Evolutionary conservation across 352 stramenopile genomes (phyloP).

Genomic region (Globisporangium acanthophoron): DNA sequence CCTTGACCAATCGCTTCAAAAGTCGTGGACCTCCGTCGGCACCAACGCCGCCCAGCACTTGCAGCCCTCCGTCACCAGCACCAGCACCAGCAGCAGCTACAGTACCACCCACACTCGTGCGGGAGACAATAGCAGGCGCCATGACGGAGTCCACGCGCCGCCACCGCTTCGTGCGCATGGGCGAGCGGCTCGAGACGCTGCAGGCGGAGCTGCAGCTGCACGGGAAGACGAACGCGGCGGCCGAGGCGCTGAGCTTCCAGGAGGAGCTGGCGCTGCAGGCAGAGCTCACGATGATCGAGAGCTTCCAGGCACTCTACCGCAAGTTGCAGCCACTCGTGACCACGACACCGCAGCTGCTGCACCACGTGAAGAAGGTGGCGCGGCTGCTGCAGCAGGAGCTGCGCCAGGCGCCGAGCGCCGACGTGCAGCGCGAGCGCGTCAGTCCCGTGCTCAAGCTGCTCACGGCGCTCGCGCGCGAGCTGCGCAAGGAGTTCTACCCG

Average conservation of each 20-base stretch:
- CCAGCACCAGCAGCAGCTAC: not conserved
- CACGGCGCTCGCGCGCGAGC: slow-evolving; percentile 71
- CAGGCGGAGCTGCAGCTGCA: slow-evolving; percentile 78
- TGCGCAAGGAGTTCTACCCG: slow-evolving; percentile 85
- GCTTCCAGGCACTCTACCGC: slow-evolving; percentile 71
- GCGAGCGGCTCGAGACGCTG: slow-evolving; percentile 73
- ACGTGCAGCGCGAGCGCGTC: slow-evolving; percentile 71
- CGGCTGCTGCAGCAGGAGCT: slow-evolving; percentile 57
- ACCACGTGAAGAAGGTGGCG: slow-evolving; percentile 75
- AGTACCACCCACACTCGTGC: not conserved
- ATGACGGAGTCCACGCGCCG: slow-evolving; percentile 45
- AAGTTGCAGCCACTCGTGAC: slow-evolving; percentile 65
- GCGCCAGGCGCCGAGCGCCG: slow-evolving; percentile 30
- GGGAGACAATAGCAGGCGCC: not conserved
- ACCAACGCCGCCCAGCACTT: not conserved
- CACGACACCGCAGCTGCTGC: slow-evolving; percentile 78
- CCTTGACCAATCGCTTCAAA: not conserved
- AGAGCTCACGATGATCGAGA: slow-evolving; percentile 81
- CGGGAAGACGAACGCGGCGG: slow-evolving; percentile 68
- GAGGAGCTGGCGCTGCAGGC: slow-evolving; percentile 75
- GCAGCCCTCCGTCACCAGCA: not conserved
- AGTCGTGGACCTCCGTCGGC: too few relatives aligned
- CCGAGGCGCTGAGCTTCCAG: slow-evolving; percentile 68
- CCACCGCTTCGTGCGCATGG: slow-evolving; percentile 81
- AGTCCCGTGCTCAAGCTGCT: slow-evolving; percentile 78